Evolutionary conservation across 305 asterid genomes (phyloP), one percentile per base, ranked within the genome.

Genomic region (Solanum aculeatissimum): DNA sequence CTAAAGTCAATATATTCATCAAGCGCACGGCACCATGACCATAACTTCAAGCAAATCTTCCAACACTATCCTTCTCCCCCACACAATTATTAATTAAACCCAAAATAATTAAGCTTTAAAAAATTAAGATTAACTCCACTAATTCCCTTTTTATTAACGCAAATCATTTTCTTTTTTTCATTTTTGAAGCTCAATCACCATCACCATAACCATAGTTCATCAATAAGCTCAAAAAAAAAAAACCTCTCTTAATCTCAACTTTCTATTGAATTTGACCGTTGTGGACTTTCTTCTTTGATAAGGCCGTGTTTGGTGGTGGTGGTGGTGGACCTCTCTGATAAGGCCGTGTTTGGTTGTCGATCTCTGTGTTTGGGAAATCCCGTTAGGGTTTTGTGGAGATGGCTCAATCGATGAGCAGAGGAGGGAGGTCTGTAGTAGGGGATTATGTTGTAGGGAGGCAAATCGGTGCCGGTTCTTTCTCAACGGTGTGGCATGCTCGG

Each of bases 401-500:
- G 98, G 97, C 93, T 78, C 95, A 90, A 81, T 84, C 93, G 86
- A 75, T 81, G 90, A 89, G 91, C 83, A 84, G 91, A 54, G 89
- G 84, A 49, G 89, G 85, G 80, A 91, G 92, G 88, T 89, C 68
- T 47, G 57, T 84, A 72, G 97, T 95, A 78, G 99, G 99, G 71
- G 97, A 95, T 25, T 95, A 95, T 83, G 85, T 88, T 89, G 91
- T 95, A 42, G 94, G 93, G 83, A 93, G 88, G 88, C 95, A 92
- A 87, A 87, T 95, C 19, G 99, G 99, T 18, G 70, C 86, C 13
- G 99, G 99, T 5, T 94, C 98, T 35, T 95, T 92, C 91, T 94
- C 99, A 71, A 93, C 94, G 84, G 99, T 95, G 53, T 95, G 99
- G 99, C 97, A 88, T 85, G 99, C 96, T 71, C 91, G 90, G 86